Evolutionary conservation across 1,284 basidiomycete genomes (phyloP), one percentile per base, ranked within the genome.

Genomic region (Ustilago tritici): DNA sequence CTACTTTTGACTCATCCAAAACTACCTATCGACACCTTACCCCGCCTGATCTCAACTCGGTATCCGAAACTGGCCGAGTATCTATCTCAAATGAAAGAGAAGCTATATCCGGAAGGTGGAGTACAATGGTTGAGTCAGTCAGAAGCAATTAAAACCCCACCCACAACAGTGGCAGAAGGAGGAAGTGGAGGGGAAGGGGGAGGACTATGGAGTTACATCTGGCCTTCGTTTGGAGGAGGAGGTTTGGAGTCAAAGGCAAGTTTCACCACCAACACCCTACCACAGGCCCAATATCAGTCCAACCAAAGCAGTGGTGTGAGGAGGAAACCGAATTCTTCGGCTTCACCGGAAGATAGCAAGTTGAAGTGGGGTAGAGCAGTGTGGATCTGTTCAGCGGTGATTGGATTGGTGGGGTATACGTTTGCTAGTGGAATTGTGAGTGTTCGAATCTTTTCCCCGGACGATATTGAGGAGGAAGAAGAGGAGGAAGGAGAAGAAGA

Each of bases 381-480:
- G 40, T 83, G 80, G 76, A 68, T 78, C 53, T 67, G 69, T 34
- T 71, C 71, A 23, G 82, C 82, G 9, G 41, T 83, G n/a, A 23
- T 83, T 3, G 82, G 76, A 12, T 41, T 81, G 43, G 60, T 83
- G 14, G 76, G 75, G 14, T 83, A 70, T 58, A 60, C 81, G n/a
- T 70, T 82, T 60, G 72, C 73, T 31, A 80, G 76, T 43, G 82
- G 82, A 43, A 75, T 83, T 70, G 75, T 83, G 64, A 79, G 73
- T 69, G 73, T 83, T 35, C 65, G 75, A 53, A 63, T 65, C 15
- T 64, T 63, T 19, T 70, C 74, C 32, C 61, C 52, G 1, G 69
- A 60, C n/a, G 52, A 58, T 3, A 53, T 64, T 36, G 55, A 64
- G 28, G 72, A 59, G 3, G 70, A 59, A 17, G 54, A 64, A 4